These are phyloP conservation scores for Cutaneotrichosporon sp. DNA, from an alignment of 1,284 basidiomycete species.

Conservation along the genomic window DNA sequence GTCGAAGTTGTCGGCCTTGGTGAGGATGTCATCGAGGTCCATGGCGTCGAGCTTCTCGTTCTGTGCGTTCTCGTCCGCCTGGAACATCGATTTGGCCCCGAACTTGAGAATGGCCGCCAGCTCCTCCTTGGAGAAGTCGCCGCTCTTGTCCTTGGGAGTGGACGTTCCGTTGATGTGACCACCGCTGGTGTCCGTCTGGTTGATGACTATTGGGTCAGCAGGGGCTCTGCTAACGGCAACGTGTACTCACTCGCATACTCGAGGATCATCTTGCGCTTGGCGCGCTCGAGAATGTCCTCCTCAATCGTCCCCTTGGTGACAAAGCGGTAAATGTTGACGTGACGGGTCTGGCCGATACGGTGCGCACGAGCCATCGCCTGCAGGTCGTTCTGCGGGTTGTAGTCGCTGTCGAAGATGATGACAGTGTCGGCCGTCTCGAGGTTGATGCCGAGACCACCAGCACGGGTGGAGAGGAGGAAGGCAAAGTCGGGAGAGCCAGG, in stretches of 20 bases:
- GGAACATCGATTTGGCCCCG: conserved; percentile 98
- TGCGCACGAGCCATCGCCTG: conserved; percentile 99
- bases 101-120: conserved; percentile 98
- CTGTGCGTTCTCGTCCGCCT: conserved; percentile 90
- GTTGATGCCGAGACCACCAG: conserved; percentile 98
- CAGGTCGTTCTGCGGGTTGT: conserved; percentile 92
- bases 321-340: conserved; percentile 96
- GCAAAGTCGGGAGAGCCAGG: conserved; percentile 74
- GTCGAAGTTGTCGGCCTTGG: conserved; percentile 95
- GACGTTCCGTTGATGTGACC: conserved; percentile 83
- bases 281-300: conserved; percentile 96
- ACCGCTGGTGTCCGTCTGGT: conserved; percentile 99
- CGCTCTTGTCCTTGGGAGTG: conserved; percentile 77
- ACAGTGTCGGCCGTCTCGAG: conserved; percentile 97
- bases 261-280: conserved; percentile 99
- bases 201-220: conserved; percentile 72
- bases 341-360: conserved; percentile 95
- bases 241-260: conserved; percentile 92
- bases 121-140: conserved; percentile 91
- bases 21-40: conserved; percentile 98
- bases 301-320: conserved; percentile 99
- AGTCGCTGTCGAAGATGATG: conserved; percentile 85
- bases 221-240: background rate
- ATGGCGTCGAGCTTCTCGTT: conserved; percentile 98
- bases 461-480: conserved; percentile 89